A percentile compares a stretch with the other conserved stretches of the same genome.
Conservation (phyloP, 345 rosid genomes). For the Sonneratia alba region DNA sequence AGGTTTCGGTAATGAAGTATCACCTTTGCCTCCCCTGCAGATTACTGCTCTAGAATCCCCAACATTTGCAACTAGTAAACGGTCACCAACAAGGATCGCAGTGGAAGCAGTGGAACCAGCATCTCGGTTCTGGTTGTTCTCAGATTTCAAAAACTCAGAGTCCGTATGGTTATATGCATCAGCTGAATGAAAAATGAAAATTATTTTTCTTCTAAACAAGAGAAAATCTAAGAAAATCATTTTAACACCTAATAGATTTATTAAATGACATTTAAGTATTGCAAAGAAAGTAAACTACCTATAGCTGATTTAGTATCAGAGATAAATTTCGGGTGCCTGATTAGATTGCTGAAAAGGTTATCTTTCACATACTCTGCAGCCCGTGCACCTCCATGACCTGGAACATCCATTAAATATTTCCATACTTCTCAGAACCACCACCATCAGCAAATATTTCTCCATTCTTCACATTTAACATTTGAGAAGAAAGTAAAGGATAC, state of each 20-base stretch:
- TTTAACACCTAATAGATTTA: background rate
- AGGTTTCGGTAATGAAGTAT: conserved; percentile 4
- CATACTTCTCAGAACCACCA: no score
- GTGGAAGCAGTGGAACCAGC: conserved; percentile 99
- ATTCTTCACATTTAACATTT: background rate
- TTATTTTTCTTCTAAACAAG: background rate
- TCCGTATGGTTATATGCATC: conserved; percentile 94
- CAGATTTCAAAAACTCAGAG: conserved; percentile 83
- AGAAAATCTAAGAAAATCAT: background rate
- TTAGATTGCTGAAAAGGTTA: conserved; percentile 87
- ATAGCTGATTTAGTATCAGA: conserved; percentile 92
- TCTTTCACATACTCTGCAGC: conserved; percentile 98
- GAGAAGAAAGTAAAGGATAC: background rate
- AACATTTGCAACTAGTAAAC: conserved; percentile 92
- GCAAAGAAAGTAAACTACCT: conserved; percentile 28
- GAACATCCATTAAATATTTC: conserved; percentile 13
- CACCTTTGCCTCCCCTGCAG: conserved; percentile 93
- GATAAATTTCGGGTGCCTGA: conserved; percentile 89
- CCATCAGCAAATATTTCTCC: background rate
- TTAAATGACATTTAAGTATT: background rate
- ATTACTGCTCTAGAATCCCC: conserved; percentile 99
- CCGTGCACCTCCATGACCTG: conserved; percentile 99
- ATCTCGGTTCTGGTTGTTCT: conserved; percentile 87
- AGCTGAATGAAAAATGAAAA: conserved; percentile 33
- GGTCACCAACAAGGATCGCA: conserved; percentile 86